Evolutionary conservation across 176 grass and related monocot species (phyloP).

Genomic region (Otatea glauca): DNA sequence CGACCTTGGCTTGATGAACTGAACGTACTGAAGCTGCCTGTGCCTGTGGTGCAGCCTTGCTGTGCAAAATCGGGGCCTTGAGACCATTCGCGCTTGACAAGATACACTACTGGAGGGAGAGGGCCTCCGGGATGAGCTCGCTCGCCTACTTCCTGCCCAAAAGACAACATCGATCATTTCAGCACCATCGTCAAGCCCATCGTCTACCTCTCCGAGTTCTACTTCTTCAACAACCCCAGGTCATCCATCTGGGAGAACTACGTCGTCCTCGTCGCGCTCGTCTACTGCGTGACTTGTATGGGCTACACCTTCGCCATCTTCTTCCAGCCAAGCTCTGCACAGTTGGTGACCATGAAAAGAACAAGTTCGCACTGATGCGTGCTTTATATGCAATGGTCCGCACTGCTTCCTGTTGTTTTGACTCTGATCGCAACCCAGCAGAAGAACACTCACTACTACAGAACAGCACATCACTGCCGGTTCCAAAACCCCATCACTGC

Average conservation of each 20-base stretch:
- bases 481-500: too few species aligned
- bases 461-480: too few species aligned
- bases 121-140: slow-evolving; percentile 79
- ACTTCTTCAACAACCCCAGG: slow-evolving; percentile 84
- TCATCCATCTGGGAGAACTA: slow-evolving; percentile 76
- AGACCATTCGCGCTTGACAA: slow-evolving; percentile 71
- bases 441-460: too few species aligned
- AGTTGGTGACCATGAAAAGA: slow-evolving; percentile 45
- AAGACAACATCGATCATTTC: too few species aligned
- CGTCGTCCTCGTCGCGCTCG: slow-evolving; percentile 53
- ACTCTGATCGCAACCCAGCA: slow-evolving; percentile 74
- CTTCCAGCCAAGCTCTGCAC: slow-evolving; percentile 77
- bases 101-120: slow-evolving; percentile 75
- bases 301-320: slow-evolving; percentile 82
- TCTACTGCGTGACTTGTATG: slow-evolving; percentile 77
- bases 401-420: slow-evolving; percentile 67
- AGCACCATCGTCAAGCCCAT: slow-evolving; percentile 77
- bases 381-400: slow-evolving; percentile 61
- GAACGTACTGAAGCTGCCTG: background rate
- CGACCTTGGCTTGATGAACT: background rate
- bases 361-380: background rate
- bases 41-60: slow-evolving; percentile 47
- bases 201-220: slow-evolving; percentile 83
- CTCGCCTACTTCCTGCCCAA: too few species aligned
- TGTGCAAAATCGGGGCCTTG: slow-evolving; percentile 80